A percentile compares a stretch with the other conserved stretches of the same genome.
Evolutionary conservation across 768 basidiomycete genomes (phyloP).

Genomic region (Neoboletus brunneissimus): DNA sequence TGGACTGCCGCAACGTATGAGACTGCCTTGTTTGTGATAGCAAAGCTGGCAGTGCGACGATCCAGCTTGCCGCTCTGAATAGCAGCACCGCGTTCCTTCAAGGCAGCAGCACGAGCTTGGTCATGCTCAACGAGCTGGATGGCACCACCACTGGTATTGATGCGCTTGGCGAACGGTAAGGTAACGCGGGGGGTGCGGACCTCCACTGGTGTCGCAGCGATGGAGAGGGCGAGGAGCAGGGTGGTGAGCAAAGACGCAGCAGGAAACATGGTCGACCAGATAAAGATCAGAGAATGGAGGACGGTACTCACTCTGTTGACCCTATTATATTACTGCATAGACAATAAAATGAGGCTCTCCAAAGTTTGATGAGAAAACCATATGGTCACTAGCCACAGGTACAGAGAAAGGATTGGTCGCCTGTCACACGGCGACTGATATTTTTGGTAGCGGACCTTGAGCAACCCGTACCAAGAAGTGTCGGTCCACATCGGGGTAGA

Average conservation of each 20-base stretch:
- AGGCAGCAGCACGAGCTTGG: slow-evolving; percentile 44
- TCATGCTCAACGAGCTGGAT: slow-evolving; percentile 51
- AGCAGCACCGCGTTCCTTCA: slow-evolving; percentile 41
- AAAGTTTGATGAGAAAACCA: slow-evolving; percentile 6
- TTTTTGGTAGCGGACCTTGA: neutral
- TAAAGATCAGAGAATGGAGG: slow-evolving; percentile 12
- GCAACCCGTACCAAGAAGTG: neutral
- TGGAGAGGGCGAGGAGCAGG: slow-evolving; percentile 45
- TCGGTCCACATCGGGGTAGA: neutral
- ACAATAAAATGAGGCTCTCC: neutral
- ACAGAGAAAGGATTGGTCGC: neutral
- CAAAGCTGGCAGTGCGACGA: slow-evolving; percentile 26
- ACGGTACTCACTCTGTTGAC: slow-evolving; percentile 1
- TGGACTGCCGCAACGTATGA: slow-evolving; percentile 40
- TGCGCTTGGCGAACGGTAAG: slow-evolving; percentile 51
- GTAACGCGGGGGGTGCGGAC: slow-evolving; percentile 41
- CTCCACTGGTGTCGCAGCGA: slow-evolving; percentile 43
- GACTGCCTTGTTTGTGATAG: slow-evolving; percentile 45
- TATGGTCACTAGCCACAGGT: slow-evolving; percentile 1
- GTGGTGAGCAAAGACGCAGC: slow-evolving; percentile 41
- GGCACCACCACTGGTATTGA: slow-evolving; percentile 48
- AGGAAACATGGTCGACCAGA: slow-evolving; percentile 36
- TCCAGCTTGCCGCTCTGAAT: slow-evolving; percentile 21
- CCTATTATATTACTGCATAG: slow-evolving; percentile 23
- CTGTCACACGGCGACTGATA: slow-evolving; percentile 7